Conservation (phyloP, 2,329 filamentous ascomycete genomes). For the Sclerotinia minor region DNA sequence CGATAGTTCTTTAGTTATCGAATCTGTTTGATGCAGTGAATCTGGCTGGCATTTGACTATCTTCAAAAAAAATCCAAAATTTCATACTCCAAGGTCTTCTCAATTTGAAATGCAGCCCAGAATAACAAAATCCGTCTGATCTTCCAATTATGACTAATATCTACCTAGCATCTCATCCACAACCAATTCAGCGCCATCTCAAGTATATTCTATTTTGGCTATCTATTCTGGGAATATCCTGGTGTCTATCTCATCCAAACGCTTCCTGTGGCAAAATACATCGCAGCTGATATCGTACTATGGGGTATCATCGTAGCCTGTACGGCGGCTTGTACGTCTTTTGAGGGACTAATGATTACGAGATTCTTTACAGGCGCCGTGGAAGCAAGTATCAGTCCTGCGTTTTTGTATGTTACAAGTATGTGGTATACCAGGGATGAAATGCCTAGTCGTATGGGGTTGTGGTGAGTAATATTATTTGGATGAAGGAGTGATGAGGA, state of each 20-base stretch:
- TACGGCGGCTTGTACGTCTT: conserved; percentile 44
- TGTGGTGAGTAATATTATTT: conserved; percentile 46
- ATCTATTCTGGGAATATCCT: conserved; percentile 42
- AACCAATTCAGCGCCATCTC: conserved; percentile 29
- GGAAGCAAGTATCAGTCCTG: conserved; percentile 55
- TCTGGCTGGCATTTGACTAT: too few relatives aligned
- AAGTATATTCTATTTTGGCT: conserved; percentile 29
- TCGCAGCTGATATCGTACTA: conserved; percentile 35
- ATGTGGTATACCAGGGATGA: conserved; percentile 50
- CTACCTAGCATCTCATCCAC: neutral
- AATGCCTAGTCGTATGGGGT: conserved; percentile 57
- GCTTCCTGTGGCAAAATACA: conserved; percentile 42
- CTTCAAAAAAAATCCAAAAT: too few relatives aligned
- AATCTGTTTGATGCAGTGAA: neutral
- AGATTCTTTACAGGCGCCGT: conserved; percentile 48
- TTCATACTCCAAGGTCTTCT: too few relatives aligned
- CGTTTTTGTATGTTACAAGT: conserved; percentile 55
- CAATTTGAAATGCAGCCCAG: too few relatives aligned
- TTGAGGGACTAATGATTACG: conserved; percentile 44
- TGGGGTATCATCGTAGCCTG: conserved; percentile 42
- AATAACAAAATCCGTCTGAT: too few relatives aligned
- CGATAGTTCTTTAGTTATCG: too few relatives aligned
- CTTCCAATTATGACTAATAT: neutral
- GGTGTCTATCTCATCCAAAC: conserved; percentile 43
- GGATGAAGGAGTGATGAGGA: neutral